Evolutionary conservation across 768 basidiomycete species (phyloP), one percentile per base, ranked within the genome.

Genomic region (Boletus vermiculosoides): DNA sequence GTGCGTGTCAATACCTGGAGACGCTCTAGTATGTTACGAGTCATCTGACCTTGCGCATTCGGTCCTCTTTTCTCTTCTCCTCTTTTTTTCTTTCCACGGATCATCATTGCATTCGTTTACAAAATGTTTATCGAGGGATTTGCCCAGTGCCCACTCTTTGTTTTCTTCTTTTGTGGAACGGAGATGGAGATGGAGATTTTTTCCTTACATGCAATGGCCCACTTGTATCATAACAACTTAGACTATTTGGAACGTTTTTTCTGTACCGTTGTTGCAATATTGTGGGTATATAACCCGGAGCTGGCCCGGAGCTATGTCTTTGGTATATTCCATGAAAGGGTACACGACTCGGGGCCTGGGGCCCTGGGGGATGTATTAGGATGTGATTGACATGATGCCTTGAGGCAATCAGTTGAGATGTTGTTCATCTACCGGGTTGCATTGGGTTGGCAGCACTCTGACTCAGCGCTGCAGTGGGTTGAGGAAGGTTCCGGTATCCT

Each of bases 1-100:
- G 59, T 7, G 68, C 65, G 1, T 69, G 68, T 22, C 52, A 4
- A 12, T 51, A 60, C 25, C 23, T 66, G 9, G 65, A 65, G 36
- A 13, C 33, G 1, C 33, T 20, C n/a, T 51, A 44, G 20, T 5
- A 4, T 13, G 10, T 6, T 5, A 41, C 22, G 20, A 22, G 12
- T 22, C 2, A 4, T 20, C 15, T 22, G 42, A 15, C 10, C 22
- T 8, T n/a, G 36, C 4, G 13, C 11, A 10, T 31, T 18, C 20
- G 2, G 10, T 39, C 16, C 39, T 39, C 5, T 10, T 8, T 39
- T n/a, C 7, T 10, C 7, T 30, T 50, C 25, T 3, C 9, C 3
- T 40, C 39, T 9, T n/a, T 20, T 28, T 54, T n/a, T 22, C 18
- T 16, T 16, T 25, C 7, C 8, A 23, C 5, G 20, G 20, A 30